Evolutionary conservation across 2,329 filamentous ascomycete species (phyloP).

Genomic region (Macrophomina phaseolina): DNA sequence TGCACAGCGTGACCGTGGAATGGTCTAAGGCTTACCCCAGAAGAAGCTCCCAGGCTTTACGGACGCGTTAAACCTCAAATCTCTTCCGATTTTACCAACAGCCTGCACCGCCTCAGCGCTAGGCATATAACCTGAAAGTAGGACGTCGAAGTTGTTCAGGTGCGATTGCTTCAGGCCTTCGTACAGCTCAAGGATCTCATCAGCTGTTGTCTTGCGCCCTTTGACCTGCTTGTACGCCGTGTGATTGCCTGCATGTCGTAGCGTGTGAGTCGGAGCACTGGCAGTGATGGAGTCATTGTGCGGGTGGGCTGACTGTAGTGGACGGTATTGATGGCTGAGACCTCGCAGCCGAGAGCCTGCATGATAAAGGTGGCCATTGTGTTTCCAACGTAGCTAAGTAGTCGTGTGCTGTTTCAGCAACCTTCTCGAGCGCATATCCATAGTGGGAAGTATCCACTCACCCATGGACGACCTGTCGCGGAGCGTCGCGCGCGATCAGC

Average conservation of each 20-base stretch:
- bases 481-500: constrained; percentile 34
- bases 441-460: constrained; percentile 52
- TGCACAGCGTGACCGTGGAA: no score
- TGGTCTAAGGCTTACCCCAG: constrained; percentile 64
- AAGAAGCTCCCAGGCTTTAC: constrained; percentile 79
- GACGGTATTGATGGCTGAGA: constrained; percentile 92
- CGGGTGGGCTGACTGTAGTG: constrained; percentile 80
- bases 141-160: constrained; percentile 88
- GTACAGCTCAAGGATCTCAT: constrained; percentile 85
- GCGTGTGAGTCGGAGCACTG: constrained; percentile 9
- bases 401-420: constrained; percentile 32
- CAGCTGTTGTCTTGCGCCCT: constrained; percentile 79
- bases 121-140: constrained; percentile 94
- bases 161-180: constrained; percentile 81
- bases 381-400: constrained; percentile 87
- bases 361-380: constrained; percentile 96
- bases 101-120: constrained; percentile 83
- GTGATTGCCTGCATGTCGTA: constrained; percentile 75
- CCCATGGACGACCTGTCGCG: constrained; percentile 71
- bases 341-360: constrained; percentile 91
- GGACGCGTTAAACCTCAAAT: constrained; percentile 71
- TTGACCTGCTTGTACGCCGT: constrained; percentile 90
- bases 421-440: background rate
- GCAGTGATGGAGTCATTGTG: background rate
- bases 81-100: constrained; percentile 81